A percentile compares a stretch with the other conserved stretches of the same genome.
Evolutionary conservation across 768 basidiomycete species (phyloP).

Genomic region (Boletus edulis): DNA sequence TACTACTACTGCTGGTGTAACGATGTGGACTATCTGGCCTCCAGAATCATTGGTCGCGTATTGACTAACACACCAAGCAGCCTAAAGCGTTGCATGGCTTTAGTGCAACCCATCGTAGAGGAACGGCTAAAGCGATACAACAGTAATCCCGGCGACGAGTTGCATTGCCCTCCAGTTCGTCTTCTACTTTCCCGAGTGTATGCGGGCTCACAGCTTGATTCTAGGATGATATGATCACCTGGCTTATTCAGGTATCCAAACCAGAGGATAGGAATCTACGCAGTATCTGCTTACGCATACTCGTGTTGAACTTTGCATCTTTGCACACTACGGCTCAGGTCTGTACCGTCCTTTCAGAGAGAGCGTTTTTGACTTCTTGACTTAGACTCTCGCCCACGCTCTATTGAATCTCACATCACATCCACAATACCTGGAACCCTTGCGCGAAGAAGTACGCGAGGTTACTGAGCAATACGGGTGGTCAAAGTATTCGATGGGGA

Average conservation of each 20-base stretch:
- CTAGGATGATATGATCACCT: conserved; percentile 40
- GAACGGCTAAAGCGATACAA: conserved; percentile 31
- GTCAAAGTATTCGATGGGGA: conserved; percentile 32
- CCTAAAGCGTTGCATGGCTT: conserved; percentile 27
- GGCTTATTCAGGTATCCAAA: conserved; percentile 37
- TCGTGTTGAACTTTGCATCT: conserved; percentile 38
- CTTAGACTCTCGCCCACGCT: conserved; percentile 36
- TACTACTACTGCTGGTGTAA: conserved; percentile 3
- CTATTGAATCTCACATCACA: conserved; percentile 39
- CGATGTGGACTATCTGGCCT: conserved; percentile 13
- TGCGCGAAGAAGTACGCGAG: conserved; percentile 40
- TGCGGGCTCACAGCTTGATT: conserved; percentile 3
- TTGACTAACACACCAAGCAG: conserved; percentile 34
- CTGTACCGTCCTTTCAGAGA: neutral
- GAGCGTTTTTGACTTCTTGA: conserved; percentile 2
- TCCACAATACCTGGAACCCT: conserved; percentile 37
- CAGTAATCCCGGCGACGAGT: conserved; percentile 17
- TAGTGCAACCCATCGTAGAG: conserved; percentile 32
- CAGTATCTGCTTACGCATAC: conserved; percentile 32
- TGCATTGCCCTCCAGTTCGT: conserved; percentile 34
- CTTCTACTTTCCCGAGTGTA: neutral
- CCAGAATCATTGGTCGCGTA: conserved; percentile 32
- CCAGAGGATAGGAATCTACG: conserved; percentile 27
- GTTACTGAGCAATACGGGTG: conserved; percentile 33
- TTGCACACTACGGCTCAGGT: conserved; percentile 37